Conservation (phyloP, 139 green algal genomes). For the Diplosphaera chodatii region DNA sequence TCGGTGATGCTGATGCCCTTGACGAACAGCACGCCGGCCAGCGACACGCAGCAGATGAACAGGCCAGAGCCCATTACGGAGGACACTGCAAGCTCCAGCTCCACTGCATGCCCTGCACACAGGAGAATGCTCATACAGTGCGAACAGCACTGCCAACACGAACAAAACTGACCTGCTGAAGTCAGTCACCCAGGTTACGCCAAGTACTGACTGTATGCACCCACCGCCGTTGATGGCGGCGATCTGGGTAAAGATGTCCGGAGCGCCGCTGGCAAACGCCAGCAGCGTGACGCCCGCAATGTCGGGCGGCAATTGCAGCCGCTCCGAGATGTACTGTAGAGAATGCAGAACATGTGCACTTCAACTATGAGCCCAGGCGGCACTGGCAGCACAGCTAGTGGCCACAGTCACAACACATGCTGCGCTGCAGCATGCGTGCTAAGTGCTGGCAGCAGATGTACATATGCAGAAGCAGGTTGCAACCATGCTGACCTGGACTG, state of each 20-base stretch:
- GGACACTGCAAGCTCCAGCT: conserved; percentile 14
- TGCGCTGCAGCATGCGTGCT: no score
- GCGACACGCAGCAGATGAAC: conserved; percentile 40
- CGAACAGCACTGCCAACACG: no score
- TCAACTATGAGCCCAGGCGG: no score
- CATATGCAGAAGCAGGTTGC: background rate
- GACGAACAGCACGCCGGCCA: conserved; percentile 30
- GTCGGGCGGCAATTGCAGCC: conserved; percentile 30
- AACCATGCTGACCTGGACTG: conserved; percentile 28
- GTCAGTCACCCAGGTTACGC: no score
- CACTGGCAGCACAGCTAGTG: no score
- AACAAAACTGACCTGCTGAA: no score
- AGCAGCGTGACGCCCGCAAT: conserved; percentile 42
- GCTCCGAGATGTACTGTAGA: conserved; percentile 28
- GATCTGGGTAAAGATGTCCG: conserved; percentile 46
- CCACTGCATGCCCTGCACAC: conserved; percentile 6
- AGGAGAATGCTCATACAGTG: no score
- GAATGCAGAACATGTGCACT: no score
- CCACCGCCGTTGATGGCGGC: conserved; percentile 27
- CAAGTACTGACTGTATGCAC: no score
- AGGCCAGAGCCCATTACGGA: conserved; percentile 31
- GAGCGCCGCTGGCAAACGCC: conserved; percentile 37
- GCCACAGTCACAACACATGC: no score
- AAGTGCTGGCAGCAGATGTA: no score
- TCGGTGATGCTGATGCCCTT: background rate